Evolutionary conservation across 108 stramenopile species (phyloP), one percentile per base, ranked within the genome.

Genomic region (Asterionellopsis glacialis): DNA sequence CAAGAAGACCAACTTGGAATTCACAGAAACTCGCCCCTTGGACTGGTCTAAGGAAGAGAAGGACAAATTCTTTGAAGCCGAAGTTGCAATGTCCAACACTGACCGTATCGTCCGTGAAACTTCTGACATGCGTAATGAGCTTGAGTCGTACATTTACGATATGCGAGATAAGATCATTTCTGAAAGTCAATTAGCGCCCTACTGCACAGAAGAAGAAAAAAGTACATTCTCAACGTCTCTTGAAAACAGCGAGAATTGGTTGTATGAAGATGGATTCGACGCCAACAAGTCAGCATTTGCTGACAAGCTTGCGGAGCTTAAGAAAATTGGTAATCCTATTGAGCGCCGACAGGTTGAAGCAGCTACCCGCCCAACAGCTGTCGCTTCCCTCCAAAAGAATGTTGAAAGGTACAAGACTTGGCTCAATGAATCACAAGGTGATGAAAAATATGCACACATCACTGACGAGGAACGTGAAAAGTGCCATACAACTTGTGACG

Each of bases 191-290:
- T 76, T 98, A 54, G 84, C 69, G 12, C 48, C 69, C 13, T 99
- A 82, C 70, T 80, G 73, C 54, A 90, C 94, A 19, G 81, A 90
- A n/a, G 81, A 69, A 53, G 97, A 95, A 77, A 85, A 83, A 76
- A 67, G 65, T 14, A 56, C 68, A 13, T 93, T 98, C 64, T 59
- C 64, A 18, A 61, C 66, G 21, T 57, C 70, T 44, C 75, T 98
- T 18, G 82, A 90, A 40, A 86, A 64, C 1, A 79, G 77, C 38
- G 99, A 99, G 63, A 95, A 96, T 67, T 99, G 99, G 99, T 64
- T 99, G 48, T 99, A 97, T 72, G 91, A 93, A 68, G 97, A 97
- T 71, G 99, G 99, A 56, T 98, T 94, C 65, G 98, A 99, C 67
- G 94, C 93, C 16, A 82, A 83, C 48, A 98, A 98, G 77, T 85